Evolutionary conservation across 2,329 filamentous ascomycete genomes (phyloP), one percentile per base, ranked within the genome.

Genomic region (Fusarium torulosum): DNA sequence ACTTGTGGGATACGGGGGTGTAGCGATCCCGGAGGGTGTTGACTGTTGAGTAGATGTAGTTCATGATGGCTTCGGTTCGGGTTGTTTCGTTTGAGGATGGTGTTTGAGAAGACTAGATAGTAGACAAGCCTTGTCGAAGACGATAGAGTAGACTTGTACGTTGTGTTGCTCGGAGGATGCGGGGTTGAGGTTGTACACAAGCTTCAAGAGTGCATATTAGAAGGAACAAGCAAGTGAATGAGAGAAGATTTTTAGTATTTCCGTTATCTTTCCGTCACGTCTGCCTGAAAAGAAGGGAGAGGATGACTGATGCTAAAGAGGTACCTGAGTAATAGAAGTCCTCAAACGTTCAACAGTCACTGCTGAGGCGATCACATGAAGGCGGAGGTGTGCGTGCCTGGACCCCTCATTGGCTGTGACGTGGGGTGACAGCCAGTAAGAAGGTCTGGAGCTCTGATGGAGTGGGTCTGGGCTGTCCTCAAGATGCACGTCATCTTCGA

Each of bases 1-100:
- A 98, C 52, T 89, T 96, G 79, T 97, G 90, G 61, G 89, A 90
- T 74, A 97, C 90, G 40, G 94, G 94, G 14, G 95, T 93, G 80
- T 96, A 95, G 73, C 90, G 91, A 81, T 98, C 96, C 73, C 95
- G 92, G 76, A 97, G 89, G 72, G 90, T 93, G 79, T 97, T 96
- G 78, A 97, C 90, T 51, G 93, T 95, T 56, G 94, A 97, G 80
- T 96, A 93, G 75, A 97, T 87, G 82, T 94, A 90, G 79, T 96
- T 96, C 93, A 97, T 97, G 62, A 70, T 81, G 75, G 19, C n/a
- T 33, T 42, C 50, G 31, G 23, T 17, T 44, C 7, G 19, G 23
- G 14, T 41, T 17, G 17, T 27, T 37, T 45, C 15, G 46, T 14
- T 51, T 6, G 23, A 37, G 11, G 44, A 19, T 25, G 29, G 23